These are phyloP conservation scores for Lichtheimia ramosa DNA, from an alignment of 371 early-diverging fungal species.

Conservation along the genomic window DNA sequence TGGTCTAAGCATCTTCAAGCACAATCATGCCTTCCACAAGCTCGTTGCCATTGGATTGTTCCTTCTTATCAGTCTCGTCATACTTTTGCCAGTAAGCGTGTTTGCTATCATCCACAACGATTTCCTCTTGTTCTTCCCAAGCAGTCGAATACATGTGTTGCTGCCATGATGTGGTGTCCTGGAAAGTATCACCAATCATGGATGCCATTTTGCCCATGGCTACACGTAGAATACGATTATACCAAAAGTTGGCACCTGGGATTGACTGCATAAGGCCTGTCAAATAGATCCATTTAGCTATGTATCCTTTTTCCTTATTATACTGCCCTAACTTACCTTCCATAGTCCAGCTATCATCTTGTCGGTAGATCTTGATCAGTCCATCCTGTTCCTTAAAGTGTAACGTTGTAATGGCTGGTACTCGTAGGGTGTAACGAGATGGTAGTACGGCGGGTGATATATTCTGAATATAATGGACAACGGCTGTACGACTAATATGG, in stretches of 20 bases:
- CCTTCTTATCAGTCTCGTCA: background rate
- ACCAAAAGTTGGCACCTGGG: constrained; percentile 60
- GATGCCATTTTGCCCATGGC: constrained; percentile 49
- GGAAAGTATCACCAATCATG: constrained; percentile 53
- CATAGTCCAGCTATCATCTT: constrained; percentile 66
- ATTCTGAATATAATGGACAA: constrained; percentile 54
- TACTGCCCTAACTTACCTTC: constrained; percentile 34
- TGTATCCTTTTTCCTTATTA: background rate
- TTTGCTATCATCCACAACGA: constrained; percentile 5
- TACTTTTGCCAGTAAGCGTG: background rate
- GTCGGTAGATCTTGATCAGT: constrained; percentile 52
- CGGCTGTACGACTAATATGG: constrained; percentile 50
- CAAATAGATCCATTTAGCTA: background rate
- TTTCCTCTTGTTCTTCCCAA: constrained; percentile 1
- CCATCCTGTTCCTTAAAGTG: constrained; percentile 57
- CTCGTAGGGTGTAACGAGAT: constrained; percentile 31
- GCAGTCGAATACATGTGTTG: constrained; percentile 15
- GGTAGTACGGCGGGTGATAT: constrained; percentile 21
- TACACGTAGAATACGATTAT: constrained; percentile 57
- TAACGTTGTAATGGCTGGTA: constrained; percentile 59
- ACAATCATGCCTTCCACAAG: constrained; percentile 11
- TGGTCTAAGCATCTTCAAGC: constrained; percentile 3
- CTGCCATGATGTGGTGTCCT: constrained; percentile 36
- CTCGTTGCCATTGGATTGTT: background rate
- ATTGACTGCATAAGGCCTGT: constrained; percentile 53